These are phyloP conservation scores for Metschnikowia peoriensis DNA, from an alignment of 805 yeast species.

Conservation along the genomic window DNA sequence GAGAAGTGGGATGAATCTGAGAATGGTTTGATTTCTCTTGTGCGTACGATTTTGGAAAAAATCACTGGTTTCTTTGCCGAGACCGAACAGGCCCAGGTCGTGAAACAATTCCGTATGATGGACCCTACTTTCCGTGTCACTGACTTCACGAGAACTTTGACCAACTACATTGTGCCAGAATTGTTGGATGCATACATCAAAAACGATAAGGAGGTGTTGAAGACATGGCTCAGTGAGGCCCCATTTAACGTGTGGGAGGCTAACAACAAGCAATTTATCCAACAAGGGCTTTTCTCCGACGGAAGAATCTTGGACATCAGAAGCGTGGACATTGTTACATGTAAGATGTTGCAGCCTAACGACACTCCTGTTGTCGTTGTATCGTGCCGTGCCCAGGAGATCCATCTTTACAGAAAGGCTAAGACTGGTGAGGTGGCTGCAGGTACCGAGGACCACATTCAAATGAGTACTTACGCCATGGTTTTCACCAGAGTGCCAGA, in stretches of 20 bases:
- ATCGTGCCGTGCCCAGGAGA: slow-evolving; percentile 95
- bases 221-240: slow-evolving; percentile 94
- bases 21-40: slow-evolving; percentile 78
- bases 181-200: slow-evolving; percentile 91
- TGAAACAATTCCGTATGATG: slow-evolving; percentile 77
- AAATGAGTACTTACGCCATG: slow-evolving; percentile 93
- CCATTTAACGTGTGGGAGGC: slow-evolving; percentile 94
- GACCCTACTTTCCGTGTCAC: slow-evolving; percentile 86
- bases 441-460: slow-evolving; percentile 90
- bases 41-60: slow-evolving; percentile 78
- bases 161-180: slow-evolving; percentile 94
- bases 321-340: slow-evolving; percentile 88
- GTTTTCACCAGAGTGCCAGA: slow-evolving; percentile 92
- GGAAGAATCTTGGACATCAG: slow-evolving; percentile 91
- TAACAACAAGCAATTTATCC: slow-evolving; percentile 86
- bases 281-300: slow-evolving; percentile 88
- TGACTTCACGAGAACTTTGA: slow-evolving; percentile 73
- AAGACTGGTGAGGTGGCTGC: slow-evolving; percentile 95
- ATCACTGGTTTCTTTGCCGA: slow-evolving; percentile 90
- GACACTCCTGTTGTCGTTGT: slow-evolving; percentile 91
- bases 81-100: slow-evolving; percentile 94
- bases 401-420: slow-evolving; percentile 80
- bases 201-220: slow-evolving; percentile 80
- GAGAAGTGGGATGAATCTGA: slow-evolving; percentile 90
- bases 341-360: slow-evolving; percentile 84